These are phyloP conservation scores for Colletotrichum australisinense DNA, from an alignment of 2,329 filamentous ascomycete species.

Conservation along the genomic window DNA sequence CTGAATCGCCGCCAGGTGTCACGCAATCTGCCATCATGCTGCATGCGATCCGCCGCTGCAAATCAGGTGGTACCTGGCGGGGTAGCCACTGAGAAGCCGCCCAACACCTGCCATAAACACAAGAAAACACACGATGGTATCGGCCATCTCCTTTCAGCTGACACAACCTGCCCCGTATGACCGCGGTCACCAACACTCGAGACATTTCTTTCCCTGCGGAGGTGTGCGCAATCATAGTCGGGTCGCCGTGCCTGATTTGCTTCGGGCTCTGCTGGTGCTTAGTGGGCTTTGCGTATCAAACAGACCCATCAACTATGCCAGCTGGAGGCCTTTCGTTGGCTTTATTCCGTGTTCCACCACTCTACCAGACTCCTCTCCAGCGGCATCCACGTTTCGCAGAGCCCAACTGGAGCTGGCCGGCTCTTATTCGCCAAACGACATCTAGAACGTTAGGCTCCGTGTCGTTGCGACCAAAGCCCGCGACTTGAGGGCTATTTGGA, in stretches of 20 bases:
- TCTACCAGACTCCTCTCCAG: neutral
- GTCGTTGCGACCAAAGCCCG: neutral
- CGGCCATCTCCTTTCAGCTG: slow-evolving; percentile 7
- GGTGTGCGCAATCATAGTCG: neutral
- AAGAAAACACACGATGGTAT: slow-evolving; percentile 3
- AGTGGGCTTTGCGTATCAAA: neutral
- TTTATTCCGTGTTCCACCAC: neutral
- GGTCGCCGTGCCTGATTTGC: neutral
- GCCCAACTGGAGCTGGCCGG: neutral
- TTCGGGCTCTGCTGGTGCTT: neutral
- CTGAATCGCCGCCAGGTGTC: slow-evolving; percentile 25
- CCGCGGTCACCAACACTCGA: neutral
- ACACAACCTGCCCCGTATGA: slow-evolving; percentile 12
- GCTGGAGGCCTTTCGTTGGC: slow-evolving; percentile 18
- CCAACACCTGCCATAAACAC: neutral
- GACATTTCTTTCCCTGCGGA: neutral
- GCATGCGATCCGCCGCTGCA: slow-evolving; percentile 26
- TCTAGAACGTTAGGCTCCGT: neutral
- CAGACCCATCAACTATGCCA: slow-evolving; percentile 2
- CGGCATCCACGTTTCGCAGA: neutral
- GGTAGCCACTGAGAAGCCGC: neutral
- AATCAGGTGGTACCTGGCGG: slow-evolving; percentile 2
- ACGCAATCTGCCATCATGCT: slow-evolving; percentile 26
- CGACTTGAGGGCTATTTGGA: neutral
- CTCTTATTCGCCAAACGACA: neutral